Conservation (phyloP, 1,139 yeast species). For the Entelexis sorbosivorans region DNA sequence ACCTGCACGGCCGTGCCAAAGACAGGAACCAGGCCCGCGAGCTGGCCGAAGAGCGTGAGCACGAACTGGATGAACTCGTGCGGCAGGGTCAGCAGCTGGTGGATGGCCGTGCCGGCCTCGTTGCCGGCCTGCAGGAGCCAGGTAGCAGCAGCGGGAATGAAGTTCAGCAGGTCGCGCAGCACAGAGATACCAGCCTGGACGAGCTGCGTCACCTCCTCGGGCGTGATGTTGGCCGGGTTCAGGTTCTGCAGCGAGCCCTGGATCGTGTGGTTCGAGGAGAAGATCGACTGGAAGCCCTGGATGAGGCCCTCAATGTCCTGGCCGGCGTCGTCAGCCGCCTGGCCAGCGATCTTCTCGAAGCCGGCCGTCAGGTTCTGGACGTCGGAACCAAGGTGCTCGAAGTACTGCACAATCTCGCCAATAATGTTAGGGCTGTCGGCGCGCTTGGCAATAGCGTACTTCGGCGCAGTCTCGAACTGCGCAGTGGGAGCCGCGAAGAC, state of each 20-base stretch:
- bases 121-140: slow-evolving; percentile 1
- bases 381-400: neutral
- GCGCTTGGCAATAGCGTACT: neutral
- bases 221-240: slow-evolving; percentile 4
- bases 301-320: neutral
- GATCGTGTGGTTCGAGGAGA: neutral
- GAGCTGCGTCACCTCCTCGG: slow-evolving; percentile 3
- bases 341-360: neutral
- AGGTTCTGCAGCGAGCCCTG: neutral
- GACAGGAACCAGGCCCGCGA: neutral
- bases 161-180: neutral
- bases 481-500: slow-evolving; percentile 3
- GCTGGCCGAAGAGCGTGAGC: neutral
- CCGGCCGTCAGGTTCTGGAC: neutral
- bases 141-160: neutral
- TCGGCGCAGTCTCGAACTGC: neutral
- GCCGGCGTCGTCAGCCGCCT: neutral
- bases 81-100: neutral
- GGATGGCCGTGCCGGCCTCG: neutral
- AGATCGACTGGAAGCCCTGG: neutral
- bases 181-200: neutral
- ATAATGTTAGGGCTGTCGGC: neutral
- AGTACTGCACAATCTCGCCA: neutral
- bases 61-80: slow-evolving; percentile 2
- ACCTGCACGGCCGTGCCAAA: neutral